phyloP scores from a whole-genome alignment of 345 rosid genomes.

The Anastatica hierochuntica region DNA sequence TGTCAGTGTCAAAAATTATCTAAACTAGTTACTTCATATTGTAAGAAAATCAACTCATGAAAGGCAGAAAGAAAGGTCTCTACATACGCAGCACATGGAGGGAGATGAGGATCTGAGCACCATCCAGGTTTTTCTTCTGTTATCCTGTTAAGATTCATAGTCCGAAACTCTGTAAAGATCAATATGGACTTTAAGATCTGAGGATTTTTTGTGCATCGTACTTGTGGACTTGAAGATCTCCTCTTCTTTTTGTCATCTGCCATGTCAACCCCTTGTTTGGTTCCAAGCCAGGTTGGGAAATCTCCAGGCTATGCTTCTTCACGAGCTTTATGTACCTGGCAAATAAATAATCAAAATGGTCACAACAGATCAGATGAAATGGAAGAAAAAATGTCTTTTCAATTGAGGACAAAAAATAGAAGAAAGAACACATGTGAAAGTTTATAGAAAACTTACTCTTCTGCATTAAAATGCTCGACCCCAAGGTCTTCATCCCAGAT shows the following conservation, averaged over 20 bases:
- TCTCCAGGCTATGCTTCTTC: constrained; percentile 88
- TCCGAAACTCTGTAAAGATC: constrained; percentile 3
- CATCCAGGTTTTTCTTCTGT: constrained; percentile 87
- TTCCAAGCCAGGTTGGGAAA: constrained; percentile 97
- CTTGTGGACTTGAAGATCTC: constrained; percentile 86
- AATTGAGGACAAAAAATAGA: constrained; percentile 1
- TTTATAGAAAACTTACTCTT: constrained; percentile 49
- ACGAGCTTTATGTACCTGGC: constrained; percentile 69
- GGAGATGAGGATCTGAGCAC: constrained; percentile 74
- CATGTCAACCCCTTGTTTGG: constrained; percentile 75
- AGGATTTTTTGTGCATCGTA: constrained; percentile 25
- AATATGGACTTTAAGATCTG: neutral
- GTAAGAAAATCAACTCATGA: neutral
- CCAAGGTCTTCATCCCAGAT: constrained; percentile 98
- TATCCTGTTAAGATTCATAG: constrained; percentile 33
- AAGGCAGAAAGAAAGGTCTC: constrained; percentile 1
- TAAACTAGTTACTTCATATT: neutral
- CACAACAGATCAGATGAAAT: constrained; percentile 2
- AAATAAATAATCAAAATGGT: constrained; percentile 2
- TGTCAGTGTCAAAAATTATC: neutral
- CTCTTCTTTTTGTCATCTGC: constrained; percentile 95
- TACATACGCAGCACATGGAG: constrained; percentile 98
- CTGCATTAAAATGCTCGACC: constrained; percentile 84
- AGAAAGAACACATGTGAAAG: neutral
- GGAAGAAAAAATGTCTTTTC: neutral